Percentiles rank a stretch among this genome's conserved stretches.
These are phyloP conservation scores for Hypoxylon intermedium DNA, from an alignment of 495 filamentous ascomycete genomes.

Conservation along the genomic window DNA sequence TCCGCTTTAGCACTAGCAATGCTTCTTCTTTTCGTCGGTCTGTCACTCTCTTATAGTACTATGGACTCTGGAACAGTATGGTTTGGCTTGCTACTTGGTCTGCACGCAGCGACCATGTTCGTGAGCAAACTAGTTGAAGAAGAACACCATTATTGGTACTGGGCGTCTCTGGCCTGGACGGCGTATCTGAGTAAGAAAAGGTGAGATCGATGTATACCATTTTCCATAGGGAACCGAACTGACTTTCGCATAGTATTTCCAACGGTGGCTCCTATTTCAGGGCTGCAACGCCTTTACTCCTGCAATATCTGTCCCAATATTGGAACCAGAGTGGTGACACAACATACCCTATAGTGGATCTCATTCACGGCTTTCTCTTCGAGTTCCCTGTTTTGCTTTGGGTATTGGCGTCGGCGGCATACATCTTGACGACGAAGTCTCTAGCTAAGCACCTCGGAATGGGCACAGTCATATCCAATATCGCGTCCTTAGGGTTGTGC, in stretches of 20 bases:
- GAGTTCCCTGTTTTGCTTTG: background rate
- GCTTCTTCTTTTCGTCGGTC: background rate
- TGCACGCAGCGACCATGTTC: slow-evolving; percentile 3
- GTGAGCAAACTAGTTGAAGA: slow-evolving; percentile 1
- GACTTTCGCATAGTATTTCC: background rate
- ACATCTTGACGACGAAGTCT: background rate
- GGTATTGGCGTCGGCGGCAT: background rate
- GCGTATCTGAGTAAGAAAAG: background rate
- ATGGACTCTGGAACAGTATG: background rate
- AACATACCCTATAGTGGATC: background rate
- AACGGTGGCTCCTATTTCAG: background rate
- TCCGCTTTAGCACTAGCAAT: background rate
- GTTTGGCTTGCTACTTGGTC: background rate
- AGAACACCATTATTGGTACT: slow-evolving; percentile 5
- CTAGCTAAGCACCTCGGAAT: background rate
- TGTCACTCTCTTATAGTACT: background rate
- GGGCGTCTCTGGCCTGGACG: background rate
- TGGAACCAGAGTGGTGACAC: background rate
- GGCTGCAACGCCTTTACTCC: background rate
- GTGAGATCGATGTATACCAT: background rate
- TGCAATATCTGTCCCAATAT: background rate
- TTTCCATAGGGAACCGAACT: background rate
- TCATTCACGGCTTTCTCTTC: background rate
- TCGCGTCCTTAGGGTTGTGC: background rate
- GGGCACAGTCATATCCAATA: background rate